Conservation (phyloP, 2,329 filamentous ascomycete species). For the Ophiostoma sp. region DNA sequence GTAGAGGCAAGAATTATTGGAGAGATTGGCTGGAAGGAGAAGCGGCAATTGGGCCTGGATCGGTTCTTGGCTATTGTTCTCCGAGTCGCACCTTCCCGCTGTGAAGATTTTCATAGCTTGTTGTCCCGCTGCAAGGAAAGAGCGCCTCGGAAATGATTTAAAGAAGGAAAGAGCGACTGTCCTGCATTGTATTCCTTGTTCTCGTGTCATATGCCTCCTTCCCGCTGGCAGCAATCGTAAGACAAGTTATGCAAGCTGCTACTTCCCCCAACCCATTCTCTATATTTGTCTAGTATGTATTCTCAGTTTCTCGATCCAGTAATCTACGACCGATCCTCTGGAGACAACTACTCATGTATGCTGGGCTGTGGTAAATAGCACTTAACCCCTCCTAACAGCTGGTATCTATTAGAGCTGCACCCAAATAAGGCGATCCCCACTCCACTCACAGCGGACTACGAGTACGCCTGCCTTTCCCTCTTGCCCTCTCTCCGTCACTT, state of each 20-base stretch:
- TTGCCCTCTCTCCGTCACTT: background rate
- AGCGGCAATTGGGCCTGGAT: background rate
- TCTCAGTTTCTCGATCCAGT: background rate
- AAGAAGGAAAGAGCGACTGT: background rate
- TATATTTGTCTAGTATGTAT: background rate
- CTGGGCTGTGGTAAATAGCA: background rate
- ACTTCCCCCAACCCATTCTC: background rate
- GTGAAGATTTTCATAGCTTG: background rate
- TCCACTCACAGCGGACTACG: background rate
- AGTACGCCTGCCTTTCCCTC: background rate
- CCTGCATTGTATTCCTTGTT: background rate
- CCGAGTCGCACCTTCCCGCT: background rate
- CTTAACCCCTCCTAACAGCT: background rate
- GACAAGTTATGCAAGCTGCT: no score
- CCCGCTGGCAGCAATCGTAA: background rate
- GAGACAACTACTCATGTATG: background rate
- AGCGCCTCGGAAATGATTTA: background rate
- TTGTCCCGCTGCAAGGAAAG: background rate
- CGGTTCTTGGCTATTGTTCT: background rate
- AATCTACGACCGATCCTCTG: background rate
- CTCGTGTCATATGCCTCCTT: background rate
- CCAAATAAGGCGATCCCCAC: slow-evolving; percentile 1
- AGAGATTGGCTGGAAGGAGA: background rate
- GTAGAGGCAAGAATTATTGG: background rate
- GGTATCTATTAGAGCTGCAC: background rate